Base-by-base conservation (phyloP, 371 early-diverging fungal genomes). In the Apophysomyces variabilis region DNA sequence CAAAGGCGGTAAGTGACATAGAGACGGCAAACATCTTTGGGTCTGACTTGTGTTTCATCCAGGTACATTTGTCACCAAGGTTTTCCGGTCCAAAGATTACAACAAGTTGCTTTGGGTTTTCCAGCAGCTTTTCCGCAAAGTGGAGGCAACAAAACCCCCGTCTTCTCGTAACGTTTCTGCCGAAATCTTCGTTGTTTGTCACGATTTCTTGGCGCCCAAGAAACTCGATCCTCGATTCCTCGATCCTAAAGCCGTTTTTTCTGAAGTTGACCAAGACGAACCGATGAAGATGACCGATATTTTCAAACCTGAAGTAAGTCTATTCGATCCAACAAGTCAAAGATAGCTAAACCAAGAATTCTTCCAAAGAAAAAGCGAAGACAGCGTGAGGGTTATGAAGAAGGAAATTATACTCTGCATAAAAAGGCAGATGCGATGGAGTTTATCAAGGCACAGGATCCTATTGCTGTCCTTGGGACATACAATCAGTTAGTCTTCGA, bases 121-220 rank as follows among this genome's bases (percentile, higher is more conserved):
- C 74, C 94, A 96, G 72, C 98, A 99, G 82, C 85, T 99, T 43
- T 99, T 99, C 84, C 86, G 86, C 47, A 94, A 92, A 68, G 99
- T 99, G 66, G 97, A 99, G 79, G 99, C 99, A 9, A 99, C 99
- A 13, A 99, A 99, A 82, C 99, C 99, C 13, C 91, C 98, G n/a
- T 96, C 98, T 47, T 98, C 99, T 60, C 92, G 99, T 87, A 96
- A 93, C 66, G 99, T 99, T 32, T 99, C 99, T 67, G 99, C 99
- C n/a, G 99, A 99, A 89, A 99, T 99, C 69, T 99, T 99, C 84
- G 98, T 99, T 50, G 96, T 99, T 6, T 99, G 99, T 83, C 85
- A 91, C 39, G 96, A 93, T 66, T 99, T 90, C 83, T 76, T 92
- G 75, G 96, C 96, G 4, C 98, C 98, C 45, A 96, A 97, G 73